Percentiles rank a stretch among this genome's conserved stretches.
These are phyloP conservation scores for Dactylellina drechsleri DNA, from an alignment of 2,329 filamentous ascomycete species.

Conservation along the genomic window DNA sequence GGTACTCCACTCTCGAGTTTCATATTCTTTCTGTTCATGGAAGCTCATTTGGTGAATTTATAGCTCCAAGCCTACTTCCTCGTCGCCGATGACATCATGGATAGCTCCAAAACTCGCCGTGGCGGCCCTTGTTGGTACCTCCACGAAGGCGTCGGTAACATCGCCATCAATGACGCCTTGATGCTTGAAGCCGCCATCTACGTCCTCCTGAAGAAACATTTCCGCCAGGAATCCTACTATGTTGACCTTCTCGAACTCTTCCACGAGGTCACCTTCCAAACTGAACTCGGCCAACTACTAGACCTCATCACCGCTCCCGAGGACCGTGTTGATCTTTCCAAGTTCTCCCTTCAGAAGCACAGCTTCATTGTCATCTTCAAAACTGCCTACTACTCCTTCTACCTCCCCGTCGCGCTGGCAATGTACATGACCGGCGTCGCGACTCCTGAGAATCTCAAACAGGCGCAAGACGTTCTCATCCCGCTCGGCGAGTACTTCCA, in stretches of 20 bases:
- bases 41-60: not conserved
- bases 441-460: constrained; percentile 86
- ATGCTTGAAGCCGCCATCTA: constrained; percentile 94
- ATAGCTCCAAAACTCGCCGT: constrained; percentile 90
- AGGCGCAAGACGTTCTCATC: constrained; percentile 89
- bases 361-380: constrained; percentile 99
- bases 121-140: constrained; percentile 96
- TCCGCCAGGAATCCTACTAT: constrained; percentile 86
- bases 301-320: constrained; percentile 96
- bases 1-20: constrained; percentile 38
- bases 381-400: constrained; percentile 99
- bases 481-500: constrained; percentile 99
- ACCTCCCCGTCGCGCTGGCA: constrained; percentile 92
- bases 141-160: constrained; percentile 78
- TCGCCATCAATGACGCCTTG: constrained; percentile 98
- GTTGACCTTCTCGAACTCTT: constrained; percentile 93
- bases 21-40: not conserved
- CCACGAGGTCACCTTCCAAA: constrained; percentile 91
- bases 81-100: constrained; percentile 99
- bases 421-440: constrained; percentile 86
- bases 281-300: constrained; percentile 92
- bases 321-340: constrained; percentile 88
- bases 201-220: constrained; percentile 90
- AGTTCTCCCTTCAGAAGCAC: constrained; percentile 96
- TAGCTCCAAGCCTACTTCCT: constrained; percentile 95